Base-by-base conservation (phyloP, 2,329 filamentous ascomycete species). In the Eurotiales sp. region DNA sequence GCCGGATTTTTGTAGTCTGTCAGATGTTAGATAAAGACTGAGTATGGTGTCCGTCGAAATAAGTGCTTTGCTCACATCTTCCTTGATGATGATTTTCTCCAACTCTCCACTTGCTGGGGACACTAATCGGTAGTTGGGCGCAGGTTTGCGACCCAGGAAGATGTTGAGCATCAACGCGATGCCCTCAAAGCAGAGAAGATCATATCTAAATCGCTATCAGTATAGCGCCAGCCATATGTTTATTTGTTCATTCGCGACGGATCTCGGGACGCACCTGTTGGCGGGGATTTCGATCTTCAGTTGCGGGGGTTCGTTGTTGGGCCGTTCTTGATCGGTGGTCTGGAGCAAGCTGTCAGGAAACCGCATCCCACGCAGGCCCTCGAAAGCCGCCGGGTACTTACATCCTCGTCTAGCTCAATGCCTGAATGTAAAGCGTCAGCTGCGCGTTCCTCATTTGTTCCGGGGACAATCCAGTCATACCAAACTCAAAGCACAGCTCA, bases 211-310 rank as follows among this genome's bases (percentile, higher is more conserved):
- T 25, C 47, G 14, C 6, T 52, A 52, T 68, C 54, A 68, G 39
- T 23, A 53, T 45, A 37, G 58, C 36, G 56, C 15, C 37, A 15
- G 40, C 29, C n/a, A n/a, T n/a, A n/a, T n/a, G n/a, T n/a, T n/a
- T n/a, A n/a, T n/a, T n/a, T n/a, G n/a, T n/a, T n/a, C 46, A 22
- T n/a, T 27, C 30, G 42, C 23, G 5, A 8, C n/a, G 17, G n/a
- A n/a, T 5, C 39, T 21, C 11, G 29, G 27, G 25, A 61, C 84
- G 74, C 84, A 91, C 75, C 90, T 84, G 74, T 97, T 97, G 65
- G 93, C 92, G 56, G 91, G 90, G 64, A 97, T 95, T 72, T 97
- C 92, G 67, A 99, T 97, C 80, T 96, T 96, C 65, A 97, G 82
- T 74, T 97, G 89, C 51, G 93, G 86, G 46, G 89, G 83, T 73